Evolutionary conservation across 1,284 basidiomycete genomes (phyloP).

Genomic region (Lignosus rhinocerotis): DNA sequence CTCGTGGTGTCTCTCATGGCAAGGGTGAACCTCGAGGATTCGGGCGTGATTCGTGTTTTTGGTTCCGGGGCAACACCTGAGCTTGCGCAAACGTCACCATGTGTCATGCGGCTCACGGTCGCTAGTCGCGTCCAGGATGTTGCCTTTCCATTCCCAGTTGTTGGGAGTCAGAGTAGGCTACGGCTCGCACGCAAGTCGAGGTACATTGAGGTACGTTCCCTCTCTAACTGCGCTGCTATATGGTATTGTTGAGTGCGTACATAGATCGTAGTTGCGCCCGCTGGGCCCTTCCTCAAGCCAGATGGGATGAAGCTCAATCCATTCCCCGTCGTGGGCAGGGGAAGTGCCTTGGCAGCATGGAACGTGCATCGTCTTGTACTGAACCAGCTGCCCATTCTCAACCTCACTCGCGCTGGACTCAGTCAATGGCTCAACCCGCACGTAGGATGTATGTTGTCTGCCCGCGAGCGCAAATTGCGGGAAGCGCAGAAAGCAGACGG

Average conservation of each 20-base stretch:
- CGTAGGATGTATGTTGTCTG: slow-evolving; percentile 34
- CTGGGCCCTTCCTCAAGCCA: slow-evolving; percentile 27
- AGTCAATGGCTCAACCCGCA: slow-evolving; percentile 35
- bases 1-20: slow-evolving; percentile 26
- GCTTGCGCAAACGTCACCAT: slow-evolving; percentile 35
- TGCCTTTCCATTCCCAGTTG: slow-evolving; percentile 37
- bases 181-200: slow-evolving; percentile 52
- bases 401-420: slow-evolving; percentile 14
- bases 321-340: slow-evolving; percentile 33
- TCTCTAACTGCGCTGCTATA: slow-evolving; percentile 23
- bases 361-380: slow-evolving; percentile 46
- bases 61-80: slow-evolving; percentile 20
- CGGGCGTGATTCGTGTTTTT: slow-evolving; percentile 25
- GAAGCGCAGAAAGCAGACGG: slow-evolving; percentile 23
- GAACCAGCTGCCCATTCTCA: slow-evolving; percentile 36
- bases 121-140: slow-evolving; percentile 29
- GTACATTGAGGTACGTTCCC: slow-evolving; percentile 49
- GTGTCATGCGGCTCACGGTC: slow-evolving; percentile 34
- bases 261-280: slow-evolving; percentile 31
- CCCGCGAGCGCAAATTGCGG: slow-evolving; percentile 28
- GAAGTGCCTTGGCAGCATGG: slow-evolving; percentile 31
- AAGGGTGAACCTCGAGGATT: slow-evolving; percentile 29
- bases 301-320: slow-evolving; percentile 32
- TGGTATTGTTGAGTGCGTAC: not conserved
- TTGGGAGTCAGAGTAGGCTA: slow-evolving; percentile 35